Evolutionary conservation across 2,329 filamentous ascomycete species (phyloP).

Genomic region (Simplicillium sp.): DNA sequence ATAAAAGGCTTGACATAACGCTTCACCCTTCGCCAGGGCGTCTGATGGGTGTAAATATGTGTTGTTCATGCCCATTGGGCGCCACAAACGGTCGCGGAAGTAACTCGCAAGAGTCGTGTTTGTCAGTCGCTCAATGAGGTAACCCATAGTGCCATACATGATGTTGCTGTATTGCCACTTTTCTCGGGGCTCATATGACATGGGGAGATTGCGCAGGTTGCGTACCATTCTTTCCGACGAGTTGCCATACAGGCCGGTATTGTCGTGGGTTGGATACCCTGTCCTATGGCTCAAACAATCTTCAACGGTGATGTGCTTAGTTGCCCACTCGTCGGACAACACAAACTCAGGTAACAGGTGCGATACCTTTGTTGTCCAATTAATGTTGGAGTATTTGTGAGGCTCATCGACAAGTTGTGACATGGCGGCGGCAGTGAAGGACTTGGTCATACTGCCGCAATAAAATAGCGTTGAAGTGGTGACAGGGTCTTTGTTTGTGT

Average conservation of each 20-base stretch:
- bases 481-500: conserved; percentile 22
- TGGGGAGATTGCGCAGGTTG: conserved; percentile 30
- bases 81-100: conserved; percentile 27
- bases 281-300: conserved; percentile 40
- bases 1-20: conserved; percentile 28
- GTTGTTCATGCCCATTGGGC: conserved; percentile 31
- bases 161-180: conserved; percentile 37
- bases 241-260: conserved; percentile 14
- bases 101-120: conserved; percentile 24
- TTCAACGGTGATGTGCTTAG: conserved; percentile 35
- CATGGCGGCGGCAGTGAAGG: conserved; percentile 37
- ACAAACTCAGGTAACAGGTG: conserved; percentile 35
- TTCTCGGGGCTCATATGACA: conserved; percentile 30
- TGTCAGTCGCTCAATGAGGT: conserved; percentile 29
- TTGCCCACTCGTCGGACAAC: conserved; percentile 29
- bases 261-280: conserved; percentile 33
- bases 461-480: conserved; percentile 40
- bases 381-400: conserved; percentile 26
- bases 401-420: conserved; percentile 35
- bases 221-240: conserved; percentile 22
- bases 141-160: conserved; percentile 32
- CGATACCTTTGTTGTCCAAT: conserved; percentile 34
- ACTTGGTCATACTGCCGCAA: conserved; percentile 43
- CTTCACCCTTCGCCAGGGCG: conserved; percentile 6
- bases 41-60: conserved; percentile 20